A percentile compares a stretch with the other conserved stretches of the same genome.
These are phyloP conservation scores for Salix brachista DNA, from an alignment of 345 rosid species.

Conservation along the genomic window DNA sequence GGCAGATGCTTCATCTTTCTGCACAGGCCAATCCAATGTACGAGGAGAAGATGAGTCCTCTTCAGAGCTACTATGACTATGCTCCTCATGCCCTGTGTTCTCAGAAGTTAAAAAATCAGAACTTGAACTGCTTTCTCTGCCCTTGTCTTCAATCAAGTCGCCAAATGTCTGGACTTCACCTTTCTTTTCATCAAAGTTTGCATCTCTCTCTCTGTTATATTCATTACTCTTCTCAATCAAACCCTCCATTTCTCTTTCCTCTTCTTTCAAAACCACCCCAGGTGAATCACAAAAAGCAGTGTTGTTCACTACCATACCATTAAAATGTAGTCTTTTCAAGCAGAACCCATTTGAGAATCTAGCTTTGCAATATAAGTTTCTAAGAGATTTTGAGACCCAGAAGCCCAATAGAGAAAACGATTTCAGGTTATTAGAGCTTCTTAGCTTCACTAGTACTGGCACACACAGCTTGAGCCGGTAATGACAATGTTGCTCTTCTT, in stretches of 20 bases:
- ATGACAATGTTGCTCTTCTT: constrained; percentile 11
- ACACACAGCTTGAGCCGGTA: constrained; percentile 36
- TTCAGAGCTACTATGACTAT: constrained; percentile 58
- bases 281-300: constrained; percentile 42
- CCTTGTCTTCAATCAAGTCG: constrained; percentile 48
- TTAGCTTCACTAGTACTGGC: constrained; percentile 26
- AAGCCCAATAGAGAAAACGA: constrained; percentile 23
- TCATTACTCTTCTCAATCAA: constrained; percentile 27
- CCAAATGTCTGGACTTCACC: constrained; percentile 41
- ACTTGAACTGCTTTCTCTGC: constrained; percentile 69
- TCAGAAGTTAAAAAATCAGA: constrained; percentile 69
- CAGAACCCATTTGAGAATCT: constrained; percentile 32
- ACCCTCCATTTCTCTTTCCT: constrained; percentile 38
- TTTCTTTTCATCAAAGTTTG: constrained; percentile 21
- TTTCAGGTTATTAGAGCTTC: constrained; percentile 11
- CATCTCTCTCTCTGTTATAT: constrained; percentile 28
- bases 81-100: constrained; percentile 51
- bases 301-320: constrained; percentile 47
- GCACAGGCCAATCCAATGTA: constrained; percentile 43
- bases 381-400: constrained; percentile 40
- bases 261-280: constrained; percentile 27
- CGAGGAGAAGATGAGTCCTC: constrained; percentile 56
- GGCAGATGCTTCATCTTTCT: constrained; percentile 37
- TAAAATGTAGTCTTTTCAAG: constrained; percentile 28
- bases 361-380: constrained; percentile 30